Evolutionary conservation across 352 stramenopile species (phyloP).

Genomic region (Pythium brachiatum): DNA sequence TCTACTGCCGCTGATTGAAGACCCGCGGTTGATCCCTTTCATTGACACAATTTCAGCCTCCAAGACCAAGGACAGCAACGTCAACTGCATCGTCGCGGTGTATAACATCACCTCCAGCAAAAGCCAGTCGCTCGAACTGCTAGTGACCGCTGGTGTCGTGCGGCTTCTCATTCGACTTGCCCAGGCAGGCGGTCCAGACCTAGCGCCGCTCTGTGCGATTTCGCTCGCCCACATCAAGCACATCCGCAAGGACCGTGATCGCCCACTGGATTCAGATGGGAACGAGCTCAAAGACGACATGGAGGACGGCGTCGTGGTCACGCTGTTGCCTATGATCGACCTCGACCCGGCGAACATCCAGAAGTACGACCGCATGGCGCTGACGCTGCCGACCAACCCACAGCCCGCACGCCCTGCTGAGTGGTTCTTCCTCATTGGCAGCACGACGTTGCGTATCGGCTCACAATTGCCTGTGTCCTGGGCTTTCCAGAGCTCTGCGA

Average conservation of each 20-base stretch:
- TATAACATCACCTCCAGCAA: conserved; percentile 73
- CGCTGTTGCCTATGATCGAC: conserved; percentile 79
- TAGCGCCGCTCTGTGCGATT: conserved; percentile 66
- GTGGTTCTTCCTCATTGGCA: conserved; percentile 55
- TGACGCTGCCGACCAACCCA: conserved; percentile 44
- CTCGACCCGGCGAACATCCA: conserved; percentile 64
- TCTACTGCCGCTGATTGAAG: conserved; percentile 45
- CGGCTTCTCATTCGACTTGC: conserved; percentile 66
- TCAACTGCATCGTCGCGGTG: conserved; percentile 64
- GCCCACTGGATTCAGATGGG: conserved; percentile 19
- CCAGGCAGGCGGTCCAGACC: conserved; percentile 41
- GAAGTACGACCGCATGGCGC: conserved; percentile 62
- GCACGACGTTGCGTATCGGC: conserved; percentile 36
- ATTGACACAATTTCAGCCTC: conserved; percentile 37
- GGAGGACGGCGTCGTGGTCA: conserved; percentile 64
- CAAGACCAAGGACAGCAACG: conserved; percentile 40
- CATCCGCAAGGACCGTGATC: conserved; percentile 50
- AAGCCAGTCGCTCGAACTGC: conserved; percentile 38
- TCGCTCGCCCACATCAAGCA: conserved; percentile 78
- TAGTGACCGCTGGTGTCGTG: conserved; percentile 54
- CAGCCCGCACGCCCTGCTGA: conserved; percentile 40
- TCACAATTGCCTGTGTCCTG: conserved; percentile 60
- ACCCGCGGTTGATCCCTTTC: conserved; percentile 54
- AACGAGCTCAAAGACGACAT: conserved; percentile 49
- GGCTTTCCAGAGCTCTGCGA: conserved; percentile 63